phyloP scores from a whole-genome alignment of 2,329 filamentous ascomycete genomes.

The Ceratocystis colombiana region DNA sequence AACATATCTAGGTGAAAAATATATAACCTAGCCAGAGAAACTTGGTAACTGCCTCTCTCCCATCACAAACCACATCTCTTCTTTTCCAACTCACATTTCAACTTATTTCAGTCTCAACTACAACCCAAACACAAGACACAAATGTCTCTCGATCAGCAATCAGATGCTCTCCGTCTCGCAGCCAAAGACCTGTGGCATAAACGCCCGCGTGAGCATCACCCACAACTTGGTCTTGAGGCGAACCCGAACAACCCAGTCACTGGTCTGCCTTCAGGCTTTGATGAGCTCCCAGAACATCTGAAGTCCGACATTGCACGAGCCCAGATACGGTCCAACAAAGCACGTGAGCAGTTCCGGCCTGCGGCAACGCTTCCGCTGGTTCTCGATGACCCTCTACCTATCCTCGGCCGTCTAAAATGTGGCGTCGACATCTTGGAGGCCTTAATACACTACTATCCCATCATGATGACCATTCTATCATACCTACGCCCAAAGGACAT shows the following conservation, averaged over 20 bases:
- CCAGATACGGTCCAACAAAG: slow-evolving; percentile 8
- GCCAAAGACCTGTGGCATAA: not conserved
- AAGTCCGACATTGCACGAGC: slow-evolving; percentile 16
- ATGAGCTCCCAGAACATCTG: slow-evolving; percentile 15
- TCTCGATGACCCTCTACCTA: slow-evolving; percentile 19
- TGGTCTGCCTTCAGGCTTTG: slow-evolving; percentile 20
- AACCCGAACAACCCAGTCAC: slow-evolving; percentile 16
- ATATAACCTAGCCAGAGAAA: no score
- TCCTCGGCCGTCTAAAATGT: slow-evolving; percentile 1
- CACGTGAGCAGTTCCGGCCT: slow-evolving; percentile 2
- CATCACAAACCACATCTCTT: no score
- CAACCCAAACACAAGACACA: no score
- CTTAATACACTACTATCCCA: slow-evolving; percentile 39
- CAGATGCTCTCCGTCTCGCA: not conserved
- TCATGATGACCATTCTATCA: slow-evolving; percentile 31
- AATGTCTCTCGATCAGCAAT: no score
- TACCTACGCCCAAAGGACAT: slow-evolving; percentile 45
- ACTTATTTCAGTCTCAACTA: no score
- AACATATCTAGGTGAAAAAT: not conserved
- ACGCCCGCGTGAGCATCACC: not conserved
- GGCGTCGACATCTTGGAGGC: slow-evolving; percentile 38
- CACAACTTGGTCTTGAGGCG: not conserved
- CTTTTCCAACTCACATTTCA: no score
- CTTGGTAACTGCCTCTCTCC: no score
- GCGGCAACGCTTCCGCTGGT: slow-evolving; percentile 26